Conservation (phyloP, 2,329 filamentous ascomycete species). For the Stagonosporopsis rhizophila region DNA sequence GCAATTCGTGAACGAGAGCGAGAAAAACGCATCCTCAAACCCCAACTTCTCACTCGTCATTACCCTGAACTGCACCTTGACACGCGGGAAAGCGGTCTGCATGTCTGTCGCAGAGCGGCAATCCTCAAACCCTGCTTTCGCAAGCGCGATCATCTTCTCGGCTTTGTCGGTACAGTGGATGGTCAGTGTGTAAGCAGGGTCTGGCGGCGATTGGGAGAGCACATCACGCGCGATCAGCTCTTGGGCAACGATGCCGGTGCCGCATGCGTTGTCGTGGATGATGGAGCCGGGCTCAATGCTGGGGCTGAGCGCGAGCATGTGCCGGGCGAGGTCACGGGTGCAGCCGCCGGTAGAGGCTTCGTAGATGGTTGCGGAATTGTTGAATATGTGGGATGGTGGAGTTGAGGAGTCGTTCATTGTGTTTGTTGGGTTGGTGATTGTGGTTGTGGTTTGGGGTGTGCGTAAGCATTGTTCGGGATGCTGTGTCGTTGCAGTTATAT, state of each 20-base stretch:
- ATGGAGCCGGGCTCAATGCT: conserved; percentile 20
- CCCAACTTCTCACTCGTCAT: conserved; percentile 16
- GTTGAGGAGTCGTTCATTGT: conserved; percentile 1
- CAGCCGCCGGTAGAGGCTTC: conserved; percentile 26
- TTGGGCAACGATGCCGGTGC: conserved; percentile 31
- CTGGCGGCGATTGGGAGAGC: neutral
- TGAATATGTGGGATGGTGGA: neutral
- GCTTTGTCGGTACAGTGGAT: conserved; percentile 21
- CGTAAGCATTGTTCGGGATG: neutral
- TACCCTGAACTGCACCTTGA: neutral
- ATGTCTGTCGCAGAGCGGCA: neutral
- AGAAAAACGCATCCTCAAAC: conserved; percentile 42
- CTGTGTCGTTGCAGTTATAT: neutral
- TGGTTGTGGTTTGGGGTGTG: neutral
- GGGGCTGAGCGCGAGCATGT: conserved; percentile 23
- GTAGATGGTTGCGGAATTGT: conserved; percentile 14
- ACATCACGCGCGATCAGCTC: conserved; percentile 12
- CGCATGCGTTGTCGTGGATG: conserved; percentile 39
- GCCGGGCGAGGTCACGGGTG: conserved; percentile 22
- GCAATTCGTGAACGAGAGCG: conserved; percentile 50
- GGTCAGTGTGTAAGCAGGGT: neutral
- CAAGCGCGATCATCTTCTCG: neutral
- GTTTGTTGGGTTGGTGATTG: neutral
- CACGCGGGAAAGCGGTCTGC: neutral
- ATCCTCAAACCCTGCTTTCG: neutral